Evolutionary conservation across 1,139 yeast genomes (phyloP), one percentile per base, ranked within the genome.

Genomic region (Geotrichum klebahnii): DNA sequence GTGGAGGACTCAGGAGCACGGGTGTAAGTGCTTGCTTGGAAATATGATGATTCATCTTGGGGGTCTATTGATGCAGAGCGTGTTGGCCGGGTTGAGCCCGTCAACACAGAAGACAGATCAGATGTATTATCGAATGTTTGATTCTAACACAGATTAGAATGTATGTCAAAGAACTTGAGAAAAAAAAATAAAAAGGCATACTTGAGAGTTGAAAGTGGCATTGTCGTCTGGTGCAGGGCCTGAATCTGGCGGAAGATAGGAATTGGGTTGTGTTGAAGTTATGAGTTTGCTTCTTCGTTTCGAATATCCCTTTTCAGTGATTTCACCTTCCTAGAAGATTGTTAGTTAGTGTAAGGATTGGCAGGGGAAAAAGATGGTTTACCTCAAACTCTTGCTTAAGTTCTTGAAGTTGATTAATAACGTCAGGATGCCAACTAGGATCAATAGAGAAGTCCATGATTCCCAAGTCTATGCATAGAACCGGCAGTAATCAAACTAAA

Each of bases 221-320:
- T 16, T 20, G 12, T 16, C 20, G 22, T 17, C 19, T 14, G 20
- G 35, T 19, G 8, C 35, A n/a, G 35, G 35, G 35, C 35, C 28
- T 37, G 29, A 31, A 23, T 37, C 22, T n/a, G 41, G 41, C 28
- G 41, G 42, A 48, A 51, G 32, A 51, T 48, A 22, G 52, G 39
- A 44, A 59, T 19, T n/a, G n/a, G n/a, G 60, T 59, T 19, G 35
- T 10, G 14, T 28, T 28, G 20, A 20, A 1, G 70, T 65, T 22
- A 78, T 60, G 10, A 79, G 57, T 52, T 67, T 71, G 39, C 72
- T 73, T 47, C 85, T 67, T 54, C 79, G 81, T 57, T 77, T 80
- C 39, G 71, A 69, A 59, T 80, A 82, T 1, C 89, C 89, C 61
- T 81, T 82, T 49, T 75, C 80, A 0, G 89, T 82, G 51, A 82